Percentiles rank a stretch among this genome's conserved stretches.
These are phyloP conservation scores for Aspergillus chevalieri DNA, from an alignment of 2,329 filamentous ascomycete species.

Conservation along the genomic window DNA sequence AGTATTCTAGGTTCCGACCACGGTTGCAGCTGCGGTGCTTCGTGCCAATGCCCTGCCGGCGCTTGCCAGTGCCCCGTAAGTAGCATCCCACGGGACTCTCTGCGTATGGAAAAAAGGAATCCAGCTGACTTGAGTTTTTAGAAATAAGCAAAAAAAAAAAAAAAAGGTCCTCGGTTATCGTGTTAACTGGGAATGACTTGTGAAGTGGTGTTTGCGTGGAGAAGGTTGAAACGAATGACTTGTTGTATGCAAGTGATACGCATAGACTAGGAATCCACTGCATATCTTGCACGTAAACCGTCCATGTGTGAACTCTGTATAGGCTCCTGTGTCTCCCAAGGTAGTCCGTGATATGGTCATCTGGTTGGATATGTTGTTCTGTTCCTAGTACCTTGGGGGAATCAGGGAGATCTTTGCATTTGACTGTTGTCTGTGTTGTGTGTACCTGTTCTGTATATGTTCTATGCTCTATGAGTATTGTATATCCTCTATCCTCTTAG, in stretches of 20 bases:
- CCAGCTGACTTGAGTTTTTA: not conserved
- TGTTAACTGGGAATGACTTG: too few species aligned
- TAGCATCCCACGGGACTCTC: not conserved
- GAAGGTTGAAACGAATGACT: too few species aligned
- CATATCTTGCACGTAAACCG: too few species aligned
- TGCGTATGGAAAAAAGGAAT: not conserved
- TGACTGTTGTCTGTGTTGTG: not conserved
- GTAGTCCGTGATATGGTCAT: too few species aligned
- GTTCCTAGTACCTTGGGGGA: not conserved
- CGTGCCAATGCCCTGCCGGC: slow-evolving; percentile 38
- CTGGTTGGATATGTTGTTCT: not conserved
- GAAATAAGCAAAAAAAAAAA: too few species aligned
- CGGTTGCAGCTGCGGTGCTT: slow-evolving; percentile 36
- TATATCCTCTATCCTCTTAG: not conserved
- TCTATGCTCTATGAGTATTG: not conserved
- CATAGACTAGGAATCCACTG: too few species aligned
- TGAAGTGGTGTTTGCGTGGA: too few species aligned
- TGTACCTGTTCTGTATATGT: not conserved
- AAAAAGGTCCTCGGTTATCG: too few species aligned
- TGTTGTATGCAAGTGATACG: too few species aligned
- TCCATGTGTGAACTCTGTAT: too few species aligned
- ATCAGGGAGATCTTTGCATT: not conserved
- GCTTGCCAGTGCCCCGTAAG: slow-evolving; percentile 36
- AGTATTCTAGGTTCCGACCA: slow-evolving; percentile 24
- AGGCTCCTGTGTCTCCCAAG: too few species aligned